Base-by-base conservation (phyloP, 768 basidiomycete species). In the Lentinus brumalis region DNA sequence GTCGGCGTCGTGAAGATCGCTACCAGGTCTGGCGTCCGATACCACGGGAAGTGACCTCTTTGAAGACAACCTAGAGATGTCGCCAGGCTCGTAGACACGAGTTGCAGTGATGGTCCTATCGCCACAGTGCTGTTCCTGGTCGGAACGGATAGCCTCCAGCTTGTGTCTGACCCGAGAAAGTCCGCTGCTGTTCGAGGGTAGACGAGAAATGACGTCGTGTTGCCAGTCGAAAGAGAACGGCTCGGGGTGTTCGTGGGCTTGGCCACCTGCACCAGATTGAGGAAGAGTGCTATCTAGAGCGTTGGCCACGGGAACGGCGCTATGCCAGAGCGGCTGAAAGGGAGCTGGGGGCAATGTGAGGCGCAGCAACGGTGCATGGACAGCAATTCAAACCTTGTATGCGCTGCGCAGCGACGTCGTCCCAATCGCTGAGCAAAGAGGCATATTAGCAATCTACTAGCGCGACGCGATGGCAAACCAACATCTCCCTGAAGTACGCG, bases 401-500 rank as follows among this genome's bases (percentile, higher is more conserved):
- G 16, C 62, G 60, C 57, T 71, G 71, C 45, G 55, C 41, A 14
- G 16, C 12, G 31, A 62, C 56, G 62, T 53, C 59, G 35, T 40
- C 55, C 60, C 62, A 51, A 35, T 65, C 40, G 18, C 67, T 67
- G 16, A 16, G 53, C 45, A 2, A 29, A 14, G 12, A 5, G 44
- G 29, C 49, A 46, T 21, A 16, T 38, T 6, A 6, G 12, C 51
- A 59, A 39, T 18, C 51, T 40, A 42, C 56, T n/a, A n/a, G 9
- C 32, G 18, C 38, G n/a, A 30, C 6, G 10, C 12, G 31, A 18
- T 12, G 21, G 8, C 12, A 2, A 3, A 75, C 84, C 53, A 68
- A 86, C 86, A 80, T 73, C 4, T 71, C 67, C 8, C 70, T 64
- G 64, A 87, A 86, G 67, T 83, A 86, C 14, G 68, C 57, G 68